These are phyloP conservation scores for Raphanus hybrid DNA, from an alignment of 441 rosid genomes.

Conservation along the genomic window DNA sequence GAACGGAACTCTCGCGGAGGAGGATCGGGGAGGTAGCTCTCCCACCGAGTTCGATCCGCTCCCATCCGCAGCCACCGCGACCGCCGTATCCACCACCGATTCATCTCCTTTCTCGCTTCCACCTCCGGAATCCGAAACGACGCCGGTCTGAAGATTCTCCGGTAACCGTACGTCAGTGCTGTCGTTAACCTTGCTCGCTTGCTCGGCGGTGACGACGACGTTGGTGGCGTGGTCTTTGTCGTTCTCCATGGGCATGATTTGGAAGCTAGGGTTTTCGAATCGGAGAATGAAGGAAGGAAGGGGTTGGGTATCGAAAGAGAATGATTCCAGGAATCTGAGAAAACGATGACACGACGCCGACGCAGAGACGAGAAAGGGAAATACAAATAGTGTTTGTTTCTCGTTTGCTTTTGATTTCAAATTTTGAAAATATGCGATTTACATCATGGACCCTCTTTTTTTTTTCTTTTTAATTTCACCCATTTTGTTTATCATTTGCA, in stretches of 20 bases:
- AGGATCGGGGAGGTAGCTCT: slow-evolving; percentile 44
- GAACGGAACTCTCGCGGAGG: slow-evolving; percentile 72
- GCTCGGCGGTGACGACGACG: slow-evolving; percentile 43
- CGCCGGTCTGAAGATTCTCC: slow-evolving; percentile 34
- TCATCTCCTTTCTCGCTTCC: slow-evolving; percentile 37
- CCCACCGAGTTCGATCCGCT: slow-evolving; percentile 38
- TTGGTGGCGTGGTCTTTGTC: slow-evolving; percentile 36
- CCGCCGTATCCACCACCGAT: slow-evolving; percentile 42
- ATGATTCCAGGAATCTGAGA: slow-evolving; percentile 43
- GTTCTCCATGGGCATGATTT: slow-evolving; percentile 45
- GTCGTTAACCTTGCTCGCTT: slow-evolving; percentile 38
- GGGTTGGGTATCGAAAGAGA: slow-evolving; percentile 38
- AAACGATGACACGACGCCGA: slow-evolving; percentile 36
- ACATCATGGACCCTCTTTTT: slow-evolving; percentile 11
- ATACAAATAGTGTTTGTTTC: slow-evolving; percentile 41
- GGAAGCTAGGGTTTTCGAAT: slow-evolving; percentile 34
- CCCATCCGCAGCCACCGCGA: slow-evolving; percentile 33
- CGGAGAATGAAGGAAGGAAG: not conserved
- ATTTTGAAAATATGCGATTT: slow-evolving; percentile 26
- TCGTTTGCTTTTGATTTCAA: slow-evolving; percentile 35
- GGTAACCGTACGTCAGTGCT: slow-evolving; percentile 28
- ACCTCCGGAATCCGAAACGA: slow-evolving; percentile 25
- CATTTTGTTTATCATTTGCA: slow-evolving; percentile 6
- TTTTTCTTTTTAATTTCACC: slow-evolving; percentile 23
- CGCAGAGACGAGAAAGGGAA: slow-evolving; percentile 20